phyloP scores from a whole-genome alignment of 805 yeast genomes.

The Suhomyces faveliae region DNA sequence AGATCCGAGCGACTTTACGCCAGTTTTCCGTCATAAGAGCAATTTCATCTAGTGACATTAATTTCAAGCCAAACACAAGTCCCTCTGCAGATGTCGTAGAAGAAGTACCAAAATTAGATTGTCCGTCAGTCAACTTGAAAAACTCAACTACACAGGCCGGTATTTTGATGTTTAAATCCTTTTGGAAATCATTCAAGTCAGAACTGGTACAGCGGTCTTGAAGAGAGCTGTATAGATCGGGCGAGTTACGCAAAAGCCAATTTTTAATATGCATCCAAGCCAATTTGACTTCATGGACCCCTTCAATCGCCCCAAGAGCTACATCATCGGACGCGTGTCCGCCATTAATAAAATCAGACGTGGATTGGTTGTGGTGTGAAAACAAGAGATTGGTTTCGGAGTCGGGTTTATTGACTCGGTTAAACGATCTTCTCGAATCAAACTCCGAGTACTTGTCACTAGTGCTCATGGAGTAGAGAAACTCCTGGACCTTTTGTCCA shows the following conservation, averaged over 20 bases:
- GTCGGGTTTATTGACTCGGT: slow-evolving; percentile 43
- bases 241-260: slow-evolving; percentile 76
- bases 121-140: slow-evolving; percentile 85
- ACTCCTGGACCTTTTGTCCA: slow-evolving; percentile 50
- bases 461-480: slow-evolving; percentile 62
- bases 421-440: slow-evolving; percentile 47
- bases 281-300: slow-evolving; percentile 69
- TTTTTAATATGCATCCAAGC: slow-evolving; percentile 89
- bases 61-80: slow-evolving; percentile 72
- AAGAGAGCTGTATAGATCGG: slow-evolving; percentile 78
- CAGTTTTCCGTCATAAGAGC: slow-evolving; percentile 80
- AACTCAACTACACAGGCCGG: slow-evolving; percentile 85
- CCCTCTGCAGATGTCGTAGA: slow-evolving; percentile 59
- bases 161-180: slow-evolving; percentile 68
- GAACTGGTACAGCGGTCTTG: slow-evolving; percentile 75
- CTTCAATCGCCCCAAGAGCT: slow-evolving; percentile 23
- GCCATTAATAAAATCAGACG: slow-evolving; percentile 18
- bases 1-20: slow-evolving; percentile 64
- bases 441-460: slow-evolving; percentile 71
- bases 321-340: slow-evolving; percentile 31
- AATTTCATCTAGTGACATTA: slow-evolving; percentile 78
- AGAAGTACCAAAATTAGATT: slow-evolving; percentile 62
- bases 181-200: slow-evolving; percentile 81
- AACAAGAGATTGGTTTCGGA: slow-evolving; percentile 29
- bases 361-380: slow-evolving; percentile 26